These are phyloP conservation scores for Trichothecium roseum DNA, from an alignment of 2,329 filamentous ascomycete genomes.

Conservation along the genomic window DNA sequence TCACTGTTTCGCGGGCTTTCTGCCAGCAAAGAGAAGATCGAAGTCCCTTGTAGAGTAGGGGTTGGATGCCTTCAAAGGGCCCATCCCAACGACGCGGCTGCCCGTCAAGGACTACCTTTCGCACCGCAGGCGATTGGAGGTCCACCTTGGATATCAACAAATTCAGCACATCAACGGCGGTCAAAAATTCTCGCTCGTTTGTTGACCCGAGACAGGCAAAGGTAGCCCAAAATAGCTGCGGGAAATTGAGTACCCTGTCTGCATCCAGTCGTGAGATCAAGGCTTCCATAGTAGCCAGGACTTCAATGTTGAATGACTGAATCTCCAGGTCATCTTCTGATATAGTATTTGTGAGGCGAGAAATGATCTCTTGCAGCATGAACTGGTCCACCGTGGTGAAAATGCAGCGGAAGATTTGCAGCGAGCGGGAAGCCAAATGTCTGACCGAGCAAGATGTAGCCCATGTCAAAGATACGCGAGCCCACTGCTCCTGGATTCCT, in stretches of 20 bases:
- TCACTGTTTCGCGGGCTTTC: conserved; percentile 64
- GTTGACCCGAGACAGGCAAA: conserved; percentile 95
- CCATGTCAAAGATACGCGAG: conserved; percentile 82
- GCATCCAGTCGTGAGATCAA: conserved; percentile 78
- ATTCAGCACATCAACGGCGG: conserved; percentile 84
- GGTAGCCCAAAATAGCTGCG: conserved; percentile 95
- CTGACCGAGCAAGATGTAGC: conserved; percentile 93
- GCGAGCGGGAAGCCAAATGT: conserved; percentile 90
- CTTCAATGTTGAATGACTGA: conserved; percentile 96
- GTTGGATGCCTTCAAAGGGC: conserved; percentile 74
- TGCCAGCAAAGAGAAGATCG: conserved; percentile 78
- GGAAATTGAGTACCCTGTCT: conserved; percentile 74
- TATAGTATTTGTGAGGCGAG: conserved; percentile 89
- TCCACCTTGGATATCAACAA: conserved; percentile 78
- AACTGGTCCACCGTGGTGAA: conserved; percentile 80
- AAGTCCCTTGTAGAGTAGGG: conserved; percentile 81
- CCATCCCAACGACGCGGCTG: conserved; percentile 85
- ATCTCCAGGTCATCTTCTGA: conserved; percentile 91
- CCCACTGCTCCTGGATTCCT: conserved; percentile 84
- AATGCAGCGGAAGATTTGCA: conserved; percentile 94
- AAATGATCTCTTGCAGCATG: conserved; percentile 97
- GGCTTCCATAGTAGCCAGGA: conserved; percentile 84
- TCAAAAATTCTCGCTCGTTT: conserved; percentile 88
- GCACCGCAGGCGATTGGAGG: conserved; percentile 57
- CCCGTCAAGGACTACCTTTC: conserved; percentile 63